These are phyloP conservation scores for Yamadazyma kanchanaburiensis DNA, from an alignment of 1,139 yeast genomes.

Conservation along the genomic window DNA sequence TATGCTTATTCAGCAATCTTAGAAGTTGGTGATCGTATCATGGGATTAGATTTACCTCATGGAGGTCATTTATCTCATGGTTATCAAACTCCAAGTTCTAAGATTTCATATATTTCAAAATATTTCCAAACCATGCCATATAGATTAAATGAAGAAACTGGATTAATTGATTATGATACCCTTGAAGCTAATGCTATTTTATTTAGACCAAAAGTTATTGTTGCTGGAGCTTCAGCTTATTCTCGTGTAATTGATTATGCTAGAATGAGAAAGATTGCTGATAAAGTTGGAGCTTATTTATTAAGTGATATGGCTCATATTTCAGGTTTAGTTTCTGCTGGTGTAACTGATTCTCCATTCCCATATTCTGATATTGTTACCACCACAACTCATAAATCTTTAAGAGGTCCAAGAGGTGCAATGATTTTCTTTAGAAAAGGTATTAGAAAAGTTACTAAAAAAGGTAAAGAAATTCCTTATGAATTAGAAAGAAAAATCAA, in stretches of 20 bases:
- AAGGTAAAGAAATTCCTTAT: conserved; percentile 83
- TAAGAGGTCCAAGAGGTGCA: conserved; percentile 99
- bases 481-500: conserved; percentile 88
- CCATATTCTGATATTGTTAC: conserved; percentile 94
- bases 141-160: conserved; percentile 80
- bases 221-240: conserved; percentile 97
- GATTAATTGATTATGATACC: conserved; percentile 86
- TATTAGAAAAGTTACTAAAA: conserved; percentile 76
- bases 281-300: conserved; percentile 88
- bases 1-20: conserved; percentile 90
- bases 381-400: conserved; percentile 94
- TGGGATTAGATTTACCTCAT: conserved; percentile 96
- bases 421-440: conserved; percentile 97
- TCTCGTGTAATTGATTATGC: conserved; percentile 87
- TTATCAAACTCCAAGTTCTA: conserved; percentile 83
- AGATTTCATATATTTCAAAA: conserved; percentile 87
- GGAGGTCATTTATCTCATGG: conserved; percentile 98
- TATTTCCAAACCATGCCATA: conserved; percentile 98
- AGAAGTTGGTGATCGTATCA: conserved; percentile 87
- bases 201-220: conserved; percentile 91
- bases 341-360: conserved; percentile 89
- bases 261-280: conserved; percentile 86
- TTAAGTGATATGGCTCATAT: conserved; percentile 96
- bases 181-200: conserved; percentile 78
- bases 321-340: conserved; percentile 91